Evolutionary conservation across 805 yeast genomes (phyloP).

Genomic region (Lachancea dasiensis): DNA sequence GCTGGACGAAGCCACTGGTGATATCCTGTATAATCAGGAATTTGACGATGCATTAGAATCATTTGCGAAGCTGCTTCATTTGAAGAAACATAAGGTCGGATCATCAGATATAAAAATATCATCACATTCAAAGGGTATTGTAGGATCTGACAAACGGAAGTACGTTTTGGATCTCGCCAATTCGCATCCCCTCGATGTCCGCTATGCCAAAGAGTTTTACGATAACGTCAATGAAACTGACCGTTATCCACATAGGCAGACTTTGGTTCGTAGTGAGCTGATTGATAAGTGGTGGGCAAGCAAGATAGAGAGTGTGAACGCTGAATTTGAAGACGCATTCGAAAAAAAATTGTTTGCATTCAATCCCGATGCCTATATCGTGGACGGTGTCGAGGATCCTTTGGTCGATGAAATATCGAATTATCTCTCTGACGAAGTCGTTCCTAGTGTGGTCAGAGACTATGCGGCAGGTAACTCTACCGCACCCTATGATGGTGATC

Average conservation of each 20-base stretch:
- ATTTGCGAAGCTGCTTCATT: conserved; percentile 70
- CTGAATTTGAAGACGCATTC: conserved; percentile 31
- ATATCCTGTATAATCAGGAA: conserved; percentile 43
- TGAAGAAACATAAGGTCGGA: conserved; percentile 59
- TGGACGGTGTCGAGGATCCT: conserved; percentile 38
- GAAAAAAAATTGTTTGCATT: conserved; percentile 46
- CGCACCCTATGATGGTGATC: conserved; percentile 78
- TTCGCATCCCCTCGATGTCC: conserved; percentile 77
- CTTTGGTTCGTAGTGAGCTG: conserved; percentile 79
- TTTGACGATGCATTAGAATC: conserved; percentile 51
- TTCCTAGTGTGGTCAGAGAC: conserved; percentile 51
- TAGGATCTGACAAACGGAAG: conserved; percentile 78
- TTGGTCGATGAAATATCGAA: conserved; percentile 62
- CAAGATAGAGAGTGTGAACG: conserved; percentile 41
- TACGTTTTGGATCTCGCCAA: conserved; percentile 82
- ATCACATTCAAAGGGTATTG: conserved; percentile 75
- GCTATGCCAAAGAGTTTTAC: conserved; percentile 57
- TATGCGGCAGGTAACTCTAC: conserved; percentile 40
- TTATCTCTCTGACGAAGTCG: conserved; percentile 50
- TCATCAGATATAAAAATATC: conserved; percentile 55
- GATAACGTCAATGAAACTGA: conserved; percentile 36
- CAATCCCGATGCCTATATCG: conserved; percentile 73
- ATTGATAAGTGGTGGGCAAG: conserved; percentile 84
- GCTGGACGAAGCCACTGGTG: conserved; percentile 51
- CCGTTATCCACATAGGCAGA: conserved; percentile 79